phyloP scores from a whole-genome alignment of 257 asterid species.

The Solanum paucissectum region DNA sequence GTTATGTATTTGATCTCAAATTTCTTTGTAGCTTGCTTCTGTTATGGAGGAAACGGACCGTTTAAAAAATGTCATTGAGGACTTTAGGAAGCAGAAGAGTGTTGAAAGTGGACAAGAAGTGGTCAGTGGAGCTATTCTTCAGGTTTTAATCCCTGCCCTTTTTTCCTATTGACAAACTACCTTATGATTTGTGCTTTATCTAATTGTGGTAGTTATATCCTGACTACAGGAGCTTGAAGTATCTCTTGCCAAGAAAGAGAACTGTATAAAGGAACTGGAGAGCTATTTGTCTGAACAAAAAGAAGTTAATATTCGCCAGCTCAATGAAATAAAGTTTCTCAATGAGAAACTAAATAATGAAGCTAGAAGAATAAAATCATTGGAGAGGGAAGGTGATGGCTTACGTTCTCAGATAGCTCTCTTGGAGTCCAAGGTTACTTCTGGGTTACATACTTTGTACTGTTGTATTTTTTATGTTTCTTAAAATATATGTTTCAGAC shows the following conservation, averaged over 20 bases:
- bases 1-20: slow-evolving; percentile 7
- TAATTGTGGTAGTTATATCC: slow-evolving; percentile 2
- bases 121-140: slow-evolving; percentile 38
- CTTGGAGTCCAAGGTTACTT: slow-evolving; percentile 90
- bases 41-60: slow-evolving; percentile 62
- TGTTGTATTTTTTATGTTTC: neutral
- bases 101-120: slow-evolving; percentile 45
- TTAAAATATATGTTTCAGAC: neutral
- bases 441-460: neutral
- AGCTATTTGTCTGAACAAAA: slow-evolving; percentile 50
- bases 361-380: slow-evolving; percentile 69
- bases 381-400: slow-evolving; percentile 89
- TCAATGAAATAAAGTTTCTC: slow-evolving; percentile 65
- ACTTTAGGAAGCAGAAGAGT: slow-evolving; percentile 36
- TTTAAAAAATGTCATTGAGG: slow-evolving; percentile 35
- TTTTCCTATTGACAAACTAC: neutral
- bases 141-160: slow-evolving; percentile 26
- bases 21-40: slow-evolving; percentile 47
- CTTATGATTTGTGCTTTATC: neutral
- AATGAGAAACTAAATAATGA: slow-evolving; percentile 69
- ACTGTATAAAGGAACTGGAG: slow-evolving; percentile 57
- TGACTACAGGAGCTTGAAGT: slow-evolving; percentile 73
- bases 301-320: slow-evolving; percentile 44
- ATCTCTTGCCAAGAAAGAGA: slow-evolving; percentile 65
- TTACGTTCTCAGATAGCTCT: slow-evolving; percentile 83